Evolutionary conservation across 306 rosid genomes (phyloP).

Genomic region (Delonix regia): DNA sequence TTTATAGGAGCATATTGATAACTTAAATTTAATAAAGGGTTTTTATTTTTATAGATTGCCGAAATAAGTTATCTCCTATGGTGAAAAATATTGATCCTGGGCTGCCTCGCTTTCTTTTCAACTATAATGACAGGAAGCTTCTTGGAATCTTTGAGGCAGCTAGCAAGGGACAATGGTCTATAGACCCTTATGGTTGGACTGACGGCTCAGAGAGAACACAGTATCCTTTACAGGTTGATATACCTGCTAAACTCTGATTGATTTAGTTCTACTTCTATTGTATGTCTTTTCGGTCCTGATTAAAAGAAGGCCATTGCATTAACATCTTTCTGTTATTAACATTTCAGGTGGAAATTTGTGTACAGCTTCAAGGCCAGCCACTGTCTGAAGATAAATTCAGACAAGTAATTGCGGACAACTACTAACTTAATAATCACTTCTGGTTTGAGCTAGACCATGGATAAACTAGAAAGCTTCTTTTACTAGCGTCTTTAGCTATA

Average conservation of each 20-base stretch:
- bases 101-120: constrained; percentile 84
- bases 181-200: constrained; percentile 88
- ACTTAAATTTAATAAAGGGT: background rate
- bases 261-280: constrained; percentile 15
- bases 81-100: constrained; percentile 82
- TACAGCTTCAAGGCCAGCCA: constrained; percentile 65
- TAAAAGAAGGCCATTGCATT: constrained; percentile 9
- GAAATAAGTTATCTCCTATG: constrained; percentile 37
- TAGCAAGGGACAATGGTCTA: constrained; percentile 64
- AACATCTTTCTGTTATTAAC: constrained; percentile 3
- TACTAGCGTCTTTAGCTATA: constrained; percentile 50
- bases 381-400: constrained; percentile 67
- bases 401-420: constrained; percentile 61
- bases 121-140: constrained; percentile 72
- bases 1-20: background rate
- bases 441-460: constrained; percentile 85
- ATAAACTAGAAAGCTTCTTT: constrained; percentile 60
- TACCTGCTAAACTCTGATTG: constrained; percentile 11
- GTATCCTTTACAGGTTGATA: constrained; percentile 83
- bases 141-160: constrained; percentile 89
- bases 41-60: constrained; percentile 26
- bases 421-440: constrained; percentile 54
- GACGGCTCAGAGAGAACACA: constrained; percentile 64
- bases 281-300: background rate
- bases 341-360: constrained; percentile 60